Conservation (phyloP, 768 basidiomycete genomes). For the Ephemerocybe angulata region DNA sequence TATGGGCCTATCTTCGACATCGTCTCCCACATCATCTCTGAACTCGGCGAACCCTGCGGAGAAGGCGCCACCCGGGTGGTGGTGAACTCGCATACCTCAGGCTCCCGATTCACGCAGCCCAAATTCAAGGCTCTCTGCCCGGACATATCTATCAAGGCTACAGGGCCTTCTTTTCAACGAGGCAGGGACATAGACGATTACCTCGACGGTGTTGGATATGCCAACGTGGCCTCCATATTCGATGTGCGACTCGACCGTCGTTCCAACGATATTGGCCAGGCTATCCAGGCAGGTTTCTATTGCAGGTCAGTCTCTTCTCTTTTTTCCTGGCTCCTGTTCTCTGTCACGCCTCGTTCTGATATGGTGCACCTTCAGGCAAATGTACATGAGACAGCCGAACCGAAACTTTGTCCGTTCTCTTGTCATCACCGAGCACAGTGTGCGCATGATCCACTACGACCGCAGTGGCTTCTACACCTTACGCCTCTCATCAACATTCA, state of each 20-base stretch:
- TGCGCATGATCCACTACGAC: constrained; percentile 6
- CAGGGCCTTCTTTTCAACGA: background rate
- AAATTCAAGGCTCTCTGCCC: too few relatives aligned
- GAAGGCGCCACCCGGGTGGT: too few relatives aligned
- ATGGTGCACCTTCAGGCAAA: too few relatives aligned
- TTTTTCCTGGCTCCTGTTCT: background rate
- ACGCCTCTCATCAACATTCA: background rate
- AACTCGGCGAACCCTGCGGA: too few relatives aligned
- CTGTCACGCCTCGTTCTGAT: too few relatives aligned
- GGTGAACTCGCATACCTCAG: too few relatives aligned
- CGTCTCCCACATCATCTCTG: too few relatives aligned
- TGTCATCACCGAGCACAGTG: background rate
- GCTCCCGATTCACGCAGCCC: too few relatives aligned
- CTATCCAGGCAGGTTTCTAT: background rate
- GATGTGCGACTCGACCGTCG: background rate
- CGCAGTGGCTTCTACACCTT: background rate
- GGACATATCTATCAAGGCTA: background rate
- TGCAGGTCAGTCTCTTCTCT: background rate
- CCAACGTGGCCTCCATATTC: background rate
- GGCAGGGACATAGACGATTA: background rate
- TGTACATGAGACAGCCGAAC: constrained; percentile 2
- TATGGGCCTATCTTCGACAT: too few relatives aligned
- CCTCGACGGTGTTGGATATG: background rate
- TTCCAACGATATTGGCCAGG: background rate
- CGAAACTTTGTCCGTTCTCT: background rate